A percentile compares a stretch with the other conserved stretches of the same genome.
phyloP scores from a whole-genome alignment of 2,329 filamentous ascomycete genomes.

The Clonostachys byssicola region DNA sequence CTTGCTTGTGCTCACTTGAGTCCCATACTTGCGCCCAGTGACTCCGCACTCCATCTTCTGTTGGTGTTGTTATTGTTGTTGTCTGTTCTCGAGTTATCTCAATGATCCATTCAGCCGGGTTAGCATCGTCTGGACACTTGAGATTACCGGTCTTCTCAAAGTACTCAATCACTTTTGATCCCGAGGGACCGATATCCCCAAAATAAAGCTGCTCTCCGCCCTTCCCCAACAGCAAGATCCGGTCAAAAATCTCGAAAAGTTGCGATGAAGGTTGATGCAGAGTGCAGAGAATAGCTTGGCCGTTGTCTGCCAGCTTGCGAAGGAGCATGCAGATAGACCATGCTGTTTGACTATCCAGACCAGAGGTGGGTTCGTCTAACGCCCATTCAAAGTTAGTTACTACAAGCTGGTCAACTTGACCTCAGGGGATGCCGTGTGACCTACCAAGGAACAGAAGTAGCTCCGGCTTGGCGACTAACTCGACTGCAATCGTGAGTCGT shows the following conservation, averaged over 20 bases:
- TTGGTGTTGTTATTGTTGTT: conserved; percentile 61
- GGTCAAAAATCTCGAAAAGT: conserved; percentile 87
- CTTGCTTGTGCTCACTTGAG: conserved; percentile 33
- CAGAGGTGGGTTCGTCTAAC: conserved; percentile 83
- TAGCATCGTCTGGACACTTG: conserved; percentile 52
- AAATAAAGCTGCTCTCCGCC: conserved; percentile 80
- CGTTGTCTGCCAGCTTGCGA: conserved; percentile 82
- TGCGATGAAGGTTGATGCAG: conserved; percentile 95
- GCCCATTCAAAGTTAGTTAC: too few species aligned
- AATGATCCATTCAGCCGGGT: conserved; percentile 44
- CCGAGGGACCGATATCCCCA: conserved; percentile 64
- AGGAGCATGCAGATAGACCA: conserved; percentile 88
- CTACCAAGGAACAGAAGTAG: conserved; percentile 72
- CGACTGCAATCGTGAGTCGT: conserved; percentile 91
- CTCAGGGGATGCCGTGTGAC: too few species aligned
- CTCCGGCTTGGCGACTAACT: conserved; percentile 86
- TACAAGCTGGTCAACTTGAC: too few species aligned
- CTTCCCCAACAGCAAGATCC: conserved; percentile 71
- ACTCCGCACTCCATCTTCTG: conserved; percentile 28
- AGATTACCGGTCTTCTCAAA: conserved; percentile 57
- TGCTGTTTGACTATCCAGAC: conserved; percentile 81
- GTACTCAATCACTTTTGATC: conserved; percentile 38
- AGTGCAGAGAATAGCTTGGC: conserved; percentile 92
- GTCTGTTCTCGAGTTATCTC: conserved; percentile 25
- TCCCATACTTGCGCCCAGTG: conserved; percentile 51